Conservation (phyloP, 1,284 basidiomycete species). For the Athelia sp. region DNA sequence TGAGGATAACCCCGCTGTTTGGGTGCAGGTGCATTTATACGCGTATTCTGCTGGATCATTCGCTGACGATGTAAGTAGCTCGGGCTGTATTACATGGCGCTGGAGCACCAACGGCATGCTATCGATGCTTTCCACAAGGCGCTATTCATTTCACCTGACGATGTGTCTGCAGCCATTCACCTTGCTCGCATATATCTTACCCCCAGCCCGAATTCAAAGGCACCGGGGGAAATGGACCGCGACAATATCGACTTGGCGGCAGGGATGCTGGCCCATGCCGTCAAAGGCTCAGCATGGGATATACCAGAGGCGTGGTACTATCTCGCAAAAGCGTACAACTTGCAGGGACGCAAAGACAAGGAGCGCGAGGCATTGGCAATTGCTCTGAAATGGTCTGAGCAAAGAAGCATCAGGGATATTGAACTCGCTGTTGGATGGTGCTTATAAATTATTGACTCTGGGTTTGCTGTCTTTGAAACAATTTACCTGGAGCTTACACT, state of each 20-base stretch:
- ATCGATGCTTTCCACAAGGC: constrained; percentile 80
- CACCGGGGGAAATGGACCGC: constrained; percentile 17
- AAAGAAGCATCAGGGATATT: constrained; percentile 59
- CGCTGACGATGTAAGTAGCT: constrained; percentile 40
- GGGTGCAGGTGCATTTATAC: constrained; percentile 87
- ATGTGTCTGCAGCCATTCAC: constrained; percentile 73
- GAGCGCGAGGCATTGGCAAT: constrained; percentile 73
- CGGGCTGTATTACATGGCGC: constrained; percentile 67
- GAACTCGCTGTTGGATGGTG: constrained; percentile 67
- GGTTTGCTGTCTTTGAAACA: too few species aligned
- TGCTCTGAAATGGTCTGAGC: constrained; percentile 72
- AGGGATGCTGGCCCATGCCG: constrained; percentile 58
- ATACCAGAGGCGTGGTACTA: constrained; percentile 91
- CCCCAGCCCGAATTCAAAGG: constrained; percentile 16
- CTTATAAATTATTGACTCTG: constrained; percentile 32
- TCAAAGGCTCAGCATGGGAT: constrained; percentile 76
- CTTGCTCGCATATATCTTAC: constrained; percentile 72
- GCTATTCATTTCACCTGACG: constrained; percentile 71
- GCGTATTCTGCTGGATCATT: too few species aligned
- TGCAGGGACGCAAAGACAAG: constrained; percentile 65
- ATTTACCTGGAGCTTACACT: too few species aligned
- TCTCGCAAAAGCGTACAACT: constrained; percentile 73
- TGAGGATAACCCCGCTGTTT: constrained; percentile 83
- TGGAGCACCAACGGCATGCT: constrained; percentile 56
- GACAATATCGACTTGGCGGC: constrained; percentile 72